phyloP scores from a whole-genome alignment of 495 filamentous ascomycete species.

The Tetracladium setigerum region DNA sequence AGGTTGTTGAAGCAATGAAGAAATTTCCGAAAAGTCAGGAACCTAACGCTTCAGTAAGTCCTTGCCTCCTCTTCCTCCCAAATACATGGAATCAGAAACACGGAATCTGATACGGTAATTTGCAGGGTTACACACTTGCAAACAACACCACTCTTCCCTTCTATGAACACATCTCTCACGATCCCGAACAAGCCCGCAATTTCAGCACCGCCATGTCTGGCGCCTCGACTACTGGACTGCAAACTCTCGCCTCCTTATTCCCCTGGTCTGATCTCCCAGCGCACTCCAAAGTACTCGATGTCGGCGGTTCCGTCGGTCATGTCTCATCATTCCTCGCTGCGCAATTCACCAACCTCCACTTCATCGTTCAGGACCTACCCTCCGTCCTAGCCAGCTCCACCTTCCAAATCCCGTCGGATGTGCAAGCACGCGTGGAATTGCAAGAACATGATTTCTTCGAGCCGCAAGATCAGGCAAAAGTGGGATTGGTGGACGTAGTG shows the following conservation, averaged over 20 bases:
- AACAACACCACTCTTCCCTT: constrained; percentile 9
- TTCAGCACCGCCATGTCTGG: constrained; percentile 2
- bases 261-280: constrained; percentile 1
- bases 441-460: constrained; percentile 41
- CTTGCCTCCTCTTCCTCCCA: no score
- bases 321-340: background rate
- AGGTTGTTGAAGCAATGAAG: constrained; percentile 1
- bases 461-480: constrained; percentile 30
- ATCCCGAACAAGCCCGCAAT: constrained; percentile 14
- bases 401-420: constrained; percentile 17
- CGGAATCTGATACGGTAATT: background rate
- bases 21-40: constrained; percentile 2
- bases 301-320: constrained; percentile 2
- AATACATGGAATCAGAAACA: background rate
- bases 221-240: background rate
- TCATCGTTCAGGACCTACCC: constrained; percentile 29
- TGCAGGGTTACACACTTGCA: constrained; percentile 15
- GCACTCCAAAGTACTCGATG: background rate
- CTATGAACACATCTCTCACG: constrained; percentile 12
- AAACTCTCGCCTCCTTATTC: background rate
- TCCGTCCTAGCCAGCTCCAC: constrained; percentile 19
- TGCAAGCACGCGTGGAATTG: constrained; percentile 33
- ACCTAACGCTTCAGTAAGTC: constrained; percentile 5
- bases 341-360: background rate
- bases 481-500: constrained; percentile 37